These are phyloP conservation scores for Auxenochlorella protothecoides DNA, from an alignment of 139 green algal species.

Conservation along the genomic window DNA sequence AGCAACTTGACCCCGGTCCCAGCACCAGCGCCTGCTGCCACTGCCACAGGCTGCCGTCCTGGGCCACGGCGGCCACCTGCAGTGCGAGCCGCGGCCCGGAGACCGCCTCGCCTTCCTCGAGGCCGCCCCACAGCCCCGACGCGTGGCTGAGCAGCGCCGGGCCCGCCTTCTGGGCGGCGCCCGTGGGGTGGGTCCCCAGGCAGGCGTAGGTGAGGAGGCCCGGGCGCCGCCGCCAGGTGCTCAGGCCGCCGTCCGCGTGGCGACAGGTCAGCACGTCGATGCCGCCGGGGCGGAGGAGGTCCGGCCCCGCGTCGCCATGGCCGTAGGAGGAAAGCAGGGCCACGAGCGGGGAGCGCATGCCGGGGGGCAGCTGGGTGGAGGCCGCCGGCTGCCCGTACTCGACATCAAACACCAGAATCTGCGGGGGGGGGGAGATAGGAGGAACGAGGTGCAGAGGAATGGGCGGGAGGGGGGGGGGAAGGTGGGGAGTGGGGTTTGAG, in stretches of 20 bases:
- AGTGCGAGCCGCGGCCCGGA: conserved; percentile 1
- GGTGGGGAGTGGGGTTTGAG: too few relatives aligned
- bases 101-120: conserved; percentile 4
- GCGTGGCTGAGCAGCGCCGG: conserved; percentile 8
- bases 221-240: conserved; percentile 21
- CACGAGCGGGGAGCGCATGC: conserved; percentile 27
- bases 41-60: conserved; percentile 56
- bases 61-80: conserved; percentile 20
- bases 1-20: background rate
- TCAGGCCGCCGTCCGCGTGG: conserved; percentile 34
- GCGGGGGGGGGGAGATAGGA: background rate
- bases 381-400: conserved; percentile 56
- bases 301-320: conserved; percentile 10
- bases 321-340: conserved; percentile 53
- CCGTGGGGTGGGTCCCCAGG: background rate
- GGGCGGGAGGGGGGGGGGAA: too few relatives aligned
- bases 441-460: too few relatives aligned
- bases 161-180: too few relatives aligned
- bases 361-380: conserved; percentile 27
- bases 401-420: conserved; percentile 68
- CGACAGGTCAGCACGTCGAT: conserved; percentile 38
- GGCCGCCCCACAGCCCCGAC: conserved; percentile 10
- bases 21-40: conserved; percentile 44
- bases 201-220: conserved; percentile 24
- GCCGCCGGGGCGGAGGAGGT: conserved; percentile 15